phyloP scores from a whole-genome alignment of 2,329 filamentous ascomycete genomes.

The Xylaria multiplex region DNA sequence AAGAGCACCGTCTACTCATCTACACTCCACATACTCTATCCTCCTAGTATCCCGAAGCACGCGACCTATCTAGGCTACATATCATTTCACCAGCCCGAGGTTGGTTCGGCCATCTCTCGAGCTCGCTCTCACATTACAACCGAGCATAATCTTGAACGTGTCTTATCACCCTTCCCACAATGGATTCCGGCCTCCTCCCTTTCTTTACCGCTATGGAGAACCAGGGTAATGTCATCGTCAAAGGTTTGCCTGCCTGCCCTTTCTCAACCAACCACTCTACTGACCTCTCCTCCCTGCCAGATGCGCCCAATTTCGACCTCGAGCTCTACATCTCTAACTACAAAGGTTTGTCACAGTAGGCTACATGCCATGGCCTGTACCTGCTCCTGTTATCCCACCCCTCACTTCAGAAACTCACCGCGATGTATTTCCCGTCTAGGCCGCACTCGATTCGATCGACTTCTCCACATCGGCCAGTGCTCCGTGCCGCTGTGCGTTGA shows the following conservation, averaged over 20 bases:
- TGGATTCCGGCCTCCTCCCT: conserved; percentile 54
- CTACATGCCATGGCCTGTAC: neutral
- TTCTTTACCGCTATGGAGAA: conserved; percentile 61
- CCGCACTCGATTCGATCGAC: conserved; percentile 80
- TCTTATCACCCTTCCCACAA: conserved; percentile 30
- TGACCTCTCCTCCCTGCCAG: conserved; percentile 55
- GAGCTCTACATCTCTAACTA: conserved; percentile 93
- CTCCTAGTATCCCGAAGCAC: neutral
- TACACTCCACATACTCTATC: neutral
- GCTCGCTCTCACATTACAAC: neutral
- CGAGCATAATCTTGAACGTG: neutral
- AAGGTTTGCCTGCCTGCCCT: conserved; percentile 29
- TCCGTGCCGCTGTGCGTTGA: conserved; percentile 81
- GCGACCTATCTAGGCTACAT: neutral
- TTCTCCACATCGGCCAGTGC: conserved; percentile 81
- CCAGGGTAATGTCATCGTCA: conserved; percentile 59
- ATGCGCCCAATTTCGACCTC: conserved; percentile 87
- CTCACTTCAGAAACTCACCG: conserved; percentile 16
- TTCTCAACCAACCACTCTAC: neutral
- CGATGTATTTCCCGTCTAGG: conserved; percentile 60
- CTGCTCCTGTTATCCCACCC: neutral
- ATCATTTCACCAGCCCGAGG: neutral
- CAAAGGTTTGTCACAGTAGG: conserved; percentile 65
- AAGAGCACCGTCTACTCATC: neutral
- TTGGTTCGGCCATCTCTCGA: neutral